Base-by-base conservation (phyloP, 2,329 filamentous ascomycete species). In the Ascocoryne sarcoides region DNA sequence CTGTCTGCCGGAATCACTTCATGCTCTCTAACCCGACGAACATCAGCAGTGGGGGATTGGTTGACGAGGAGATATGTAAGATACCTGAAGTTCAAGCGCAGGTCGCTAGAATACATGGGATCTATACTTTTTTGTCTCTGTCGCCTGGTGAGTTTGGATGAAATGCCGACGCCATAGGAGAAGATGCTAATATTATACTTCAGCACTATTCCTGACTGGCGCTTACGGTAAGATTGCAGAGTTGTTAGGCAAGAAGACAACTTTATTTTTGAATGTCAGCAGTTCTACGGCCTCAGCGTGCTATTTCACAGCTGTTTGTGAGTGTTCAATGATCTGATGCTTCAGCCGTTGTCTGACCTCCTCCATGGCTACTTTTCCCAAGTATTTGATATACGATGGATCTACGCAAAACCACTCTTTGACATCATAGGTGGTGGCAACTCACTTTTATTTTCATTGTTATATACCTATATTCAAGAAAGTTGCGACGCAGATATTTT, bases 51-150 rank as follows among this genome's bases (percentile, higher is more conserved):
- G 29, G 36, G 23, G 44, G 39, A 5, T 16, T 42, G 14, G 36
- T 49, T 21, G 40, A 49, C 23, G 47, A 49, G 32, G 33, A 36
- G 9, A 30, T 36, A 5, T 49, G 47, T 28, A 49, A 49, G 18
- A 35, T 47, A 5, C 42, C 47, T 5, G 28, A 35, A 14, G 40
- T 49, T 12, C 40, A 49, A 19, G 33, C 44, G 5, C 30, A 34
- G 12, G 44, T 49, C 10, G 42, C 44, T 16, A 35, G 36, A 10
- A 47, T 47, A 21, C 31, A 45, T 28, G 47, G 47, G 8, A 32
- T 45, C 14, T 49, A 41, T 18, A 31, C 15, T 10, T 36, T 43
- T 28, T 21, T 47, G 7, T 31, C 28, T 4, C 44, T 42, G 31
- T 16, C 45, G 18, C 47, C 47, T 8, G 31, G 46, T 49, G 19